phyloP scores from a whole-genome alignment of 164 flowering plant species.

The Macadamia tetraphylla region DNA sequence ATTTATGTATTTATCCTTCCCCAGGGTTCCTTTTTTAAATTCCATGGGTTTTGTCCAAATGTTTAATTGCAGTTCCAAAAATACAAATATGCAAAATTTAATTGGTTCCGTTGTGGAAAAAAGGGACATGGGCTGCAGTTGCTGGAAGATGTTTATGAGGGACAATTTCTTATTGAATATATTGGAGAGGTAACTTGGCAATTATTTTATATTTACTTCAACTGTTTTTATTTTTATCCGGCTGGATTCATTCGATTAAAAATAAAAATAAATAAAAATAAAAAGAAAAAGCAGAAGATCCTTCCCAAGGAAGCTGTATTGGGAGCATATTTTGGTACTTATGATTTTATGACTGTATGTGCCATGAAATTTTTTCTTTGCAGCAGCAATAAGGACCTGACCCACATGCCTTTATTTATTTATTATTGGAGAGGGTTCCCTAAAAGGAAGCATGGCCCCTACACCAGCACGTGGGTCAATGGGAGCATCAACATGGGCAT shows the following conservation, averaged over 20 bases:
- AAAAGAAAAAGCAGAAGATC: background rate
- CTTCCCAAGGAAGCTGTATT: too few relatives aligned
- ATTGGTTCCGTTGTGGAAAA: slow-evolving; percentile 64
- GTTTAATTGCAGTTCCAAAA: slow-evolving; percentile 73
- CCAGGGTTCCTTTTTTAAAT: background rate
- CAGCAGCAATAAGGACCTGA: too few relatives aligned
- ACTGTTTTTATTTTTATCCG: background rate
- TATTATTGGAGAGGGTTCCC: too few relatives aligned
- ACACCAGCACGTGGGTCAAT: too few relatives aligned
- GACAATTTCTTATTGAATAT: slow-evolving; percentile 90
- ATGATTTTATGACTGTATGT: too few relatives aligned
- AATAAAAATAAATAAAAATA: background rate
- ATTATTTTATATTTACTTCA: background rate
- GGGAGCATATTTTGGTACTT: too few relatives aligned
- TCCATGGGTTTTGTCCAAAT: background rate
- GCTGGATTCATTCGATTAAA: background rate
- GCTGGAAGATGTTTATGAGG: slow-evolving; percentile 59
- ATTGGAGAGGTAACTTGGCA: slow-evolving; percentile 81
- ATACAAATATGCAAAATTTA: slow-evolving; percentile 65
- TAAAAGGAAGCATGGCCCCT: too few relatives aligned
- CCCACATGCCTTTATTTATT: too few relatives aligned
- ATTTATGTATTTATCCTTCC: background rate
- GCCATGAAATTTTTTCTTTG: too few relatives aligned
- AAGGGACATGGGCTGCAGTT: slow-evolving; percentile 84
- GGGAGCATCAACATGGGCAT: too few relatives aligned